Conservation (phyloP, 371 early-diverging fungal species). For the Scutellospora calospora region DNA sequence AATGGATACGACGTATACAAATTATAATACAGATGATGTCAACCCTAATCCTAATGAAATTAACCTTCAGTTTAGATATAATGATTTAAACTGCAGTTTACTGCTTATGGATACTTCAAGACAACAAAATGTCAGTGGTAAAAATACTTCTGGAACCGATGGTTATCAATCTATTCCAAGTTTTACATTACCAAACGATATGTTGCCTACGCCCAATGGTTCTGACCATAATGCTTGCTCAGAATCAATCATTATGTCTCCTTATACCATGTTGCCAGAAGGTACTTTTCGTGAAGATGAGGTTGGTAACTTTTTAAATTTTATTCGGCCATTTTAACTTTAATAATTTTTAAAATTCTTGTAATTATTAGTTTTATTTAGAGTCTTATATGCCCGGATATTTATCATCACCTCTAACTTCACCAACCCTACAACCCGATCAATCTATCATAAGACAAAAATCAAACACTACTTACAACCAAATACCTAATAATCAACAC, state of each 20-base stretch:
- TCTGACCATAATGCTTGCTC: conserved; percentile 2
- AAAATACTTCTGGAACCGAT: no score
- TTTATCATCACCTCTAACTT: background rate
- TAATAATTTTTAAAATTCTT: background rate
- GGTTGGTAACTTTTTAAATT: background rate
- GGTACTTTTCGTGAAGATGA: background rate
- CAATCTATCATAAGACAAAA: background rate
- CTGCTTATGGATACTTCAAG: no score
- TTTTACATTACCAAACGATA: background rate
- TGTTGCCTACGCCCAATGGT: conserved; percentile 41
- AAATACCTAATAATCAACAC: no score
- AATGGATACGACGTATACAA: no score
- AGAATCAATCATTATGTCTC: conserved; percentile 18
- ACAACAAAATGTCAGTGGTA: no score
- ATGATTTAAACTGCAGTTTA: no score
- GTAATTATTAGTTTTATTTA: background rate
- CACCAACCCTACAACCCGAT: conserved; percentile 32
- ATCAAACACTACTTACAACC: background rate
- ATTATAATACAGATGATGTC: no score
- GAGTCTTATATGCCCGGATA: background rate
- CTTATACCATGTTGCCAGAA: background rate
- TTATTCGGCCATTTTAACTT: background rate
- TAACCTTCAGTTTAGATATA: no score
- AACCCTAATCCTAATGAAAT: no score
- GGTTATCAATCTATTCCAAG: no score